These are phyloP conservation scores for Fusarium nelsonii DNA, from an alignment of 2,329 filamentous ascomycete species.

Conservation along the genomic window DNA sequence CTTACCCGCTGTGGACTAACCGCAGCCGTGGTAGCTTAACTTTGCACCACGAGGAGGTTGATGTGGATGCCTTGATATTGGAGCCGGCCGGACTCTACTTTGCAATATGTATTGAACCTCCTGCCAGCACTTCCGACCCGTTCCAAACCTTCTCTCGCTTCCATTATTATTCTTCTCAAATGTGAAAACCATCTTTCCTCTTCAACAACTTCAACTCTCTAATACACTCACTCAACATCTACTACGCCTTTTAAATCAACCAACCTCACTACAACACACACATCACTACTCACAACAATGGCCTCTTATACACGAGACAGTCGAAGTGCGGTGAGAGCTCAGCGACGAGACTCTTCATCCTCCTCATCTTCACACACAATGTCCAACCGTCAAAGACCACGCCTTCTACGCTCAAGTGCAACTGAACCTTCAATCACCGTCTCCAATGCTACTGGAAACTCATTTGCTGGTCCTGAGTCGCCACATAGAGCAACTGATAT, in stretches of 20 bases:
- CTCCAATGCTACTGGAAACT: constrained; percentile 65
- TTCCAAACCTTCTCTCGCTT: constrained; percentile 17
- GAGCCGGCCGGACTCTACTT: neutral
- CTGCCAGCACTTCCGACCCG: constrained; percentile 33
- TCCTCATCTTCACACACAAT: constrained; percentile 43
- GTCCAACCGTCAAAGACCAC: constrained; percentile 60
- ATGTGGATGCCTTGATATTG: constrained; percentile 40
- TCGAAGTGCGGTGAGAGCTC: constrained; percentile 44
- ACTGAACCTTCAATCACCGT: constrained; percentile 70
- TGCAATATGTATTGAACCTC: constrained; percentile 37
- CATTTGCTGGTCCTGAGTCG: constrained; percentile 63
- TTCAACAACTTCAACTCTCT: neutral
- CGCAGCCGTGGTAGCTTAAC: constrained; percentile 40
- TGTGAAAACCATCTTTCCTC: constrained; percentile 28
- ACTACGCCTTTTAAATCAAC: constrained; percentile 1
- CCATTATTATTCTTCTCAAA: constrained; percentile 26
- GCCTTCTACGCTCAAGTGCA: constrained; percentile 65
- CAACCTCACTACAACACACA: neutral
- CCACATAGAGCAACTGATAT: constrained; percentile 66
- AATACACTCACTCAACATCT: neutral
- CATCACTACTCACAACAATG: constrained; percentile 30
- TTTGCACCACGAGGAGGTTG: constrained; percentile 34
- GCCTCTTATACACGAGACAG: constrained; percentile 46
- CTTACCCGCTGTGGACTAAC: constrained; percentile 37
- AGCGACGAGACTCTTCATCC: constrained; percentile 47